Conservation (phyloP, 495 filamentous ascomycete species). For the Podospora conica region DNA sequence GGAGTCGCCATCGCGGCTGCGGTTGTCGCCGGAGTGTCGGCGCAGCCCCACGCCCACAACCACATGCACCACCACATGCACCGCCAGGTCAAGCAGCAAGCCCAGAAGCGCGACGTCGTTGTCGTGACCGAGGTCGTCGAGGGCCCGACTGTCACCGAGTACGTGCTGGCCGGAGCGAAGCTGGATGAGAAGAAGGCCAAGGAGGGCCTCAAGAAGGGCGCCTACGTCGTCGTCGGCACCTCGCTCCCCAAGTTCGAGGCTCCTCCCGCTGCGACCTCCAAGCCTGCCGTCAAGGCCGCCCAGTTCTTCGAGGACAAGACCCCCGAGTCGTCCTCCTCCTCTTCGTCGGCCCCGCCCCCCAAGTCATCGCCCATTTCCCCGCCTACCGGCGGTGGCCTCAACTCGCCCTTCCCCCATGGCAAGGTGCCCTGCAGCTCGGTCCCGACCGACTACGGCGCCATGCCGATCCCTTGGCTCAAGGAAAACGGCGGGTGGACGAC, state of each 20-base stretch:
- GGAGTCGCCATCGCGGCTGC: constrained; percentile 44
- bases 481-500: constrained; percentile 77
- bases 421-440: constrained; percentile 64
- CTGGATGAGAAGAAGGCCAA: constrained; percentile 53
- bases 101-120: constrained; percentile 37
- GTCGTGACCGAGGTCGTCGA: constrained; percentile 27
- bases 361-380: constrained; percentile 18
- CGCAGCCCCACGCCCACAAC: constrained; percentile 44
- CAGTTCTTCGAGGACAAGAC: constrained; percentile 31
- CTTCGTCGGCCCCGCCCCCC: constrained; percentile 22
- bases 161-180: constrained; percentile 51
- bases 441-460: constrained; percentile 77
- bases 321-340: constrained; percentile 11
- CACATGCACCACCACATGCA: constrained; percentile 35
- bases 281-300: constrained; percentile 17
- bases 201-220: constrained; percentile 53
- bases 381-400: constrained; percentile 48
- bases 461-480: constrained; percentile 60
- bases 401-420: constrained; percentile 71
- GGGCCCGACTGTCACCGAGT: constrained; percentile 53
- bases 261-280: constrained; percentile 26
- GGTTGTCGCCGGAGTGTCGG: constrained; percentile 34
- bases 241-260: constrained; percentile 39
- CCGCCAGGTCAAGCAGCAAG: constrained; percentile 32
- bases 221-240: constrained; percentile 45